phyloP scores from a whole-genome alignment of 768 basidiomycete genomes.

The Boletus barrowsii region DNA sequence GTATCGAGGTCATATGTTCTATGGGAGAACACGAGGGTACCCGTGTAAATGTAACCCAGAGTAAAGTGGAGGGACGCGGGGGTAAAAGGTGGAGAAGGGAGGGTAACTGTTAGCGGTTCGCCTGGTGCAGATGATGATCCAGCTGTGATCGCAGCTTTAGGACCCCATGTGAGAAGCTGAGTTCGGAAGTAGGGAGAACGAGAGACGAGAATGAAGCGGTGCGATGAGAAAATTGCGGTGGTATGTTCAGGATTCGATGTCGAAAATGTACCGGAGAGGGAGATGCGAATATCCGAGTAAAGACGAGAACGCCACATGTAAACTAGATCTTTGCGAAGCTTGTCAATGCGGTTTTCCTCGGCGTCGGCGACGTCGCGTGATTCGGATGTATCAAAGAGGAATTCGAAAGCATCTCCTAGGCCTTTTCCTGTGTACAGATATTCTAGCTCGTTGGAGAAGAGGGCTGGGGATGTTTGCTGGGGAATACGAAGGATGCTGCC shows the following conservation, averaged over 20 bases:
- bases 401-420: conserved; percentile 84
- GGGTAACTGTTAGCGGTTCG: conserved; percentile 59
- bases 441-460: conserved; percentile 89
- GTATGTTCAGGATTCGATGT: conserved; percentile 62
- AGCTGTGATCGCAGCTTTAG: conserved; percentile 33
- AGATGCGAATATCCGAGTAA: conserved; percentile 87
- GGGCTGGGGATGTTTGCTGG: conserved; percentile 67
- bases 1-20: conserved; percentile 91
- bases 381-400: conserved; percentile 67
- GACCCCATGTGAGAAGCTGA: conserved; percentile 68
- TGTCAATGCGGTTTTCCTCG: conserved; percentile 65
- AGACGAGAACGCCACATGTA: conserved; percentile 97
- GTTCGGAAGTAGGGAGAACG: conserved; percentile 85
- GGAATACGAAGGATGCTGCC: conserved; percentile 56
- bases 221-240: conserved; percentile 85
- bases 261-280: conserved; percentile 67
- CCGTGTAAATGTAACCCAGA: conserved; percentile 92
- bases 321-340: conserved; percentile 88
- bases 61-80: conserved; percentile 93
- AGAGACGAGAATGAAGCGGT: conserved; percentile 89
- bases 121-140: conserved; percentile 20
- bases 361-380: conserved; percentile 42
- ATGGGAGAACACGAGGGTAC: conserved; percentile 90
- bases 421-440: conserved; percentile 93
- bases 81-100: conserved; percentile 93